Base-by-base conservation (phyloP, 805 yeast species). In the Cyberlindnera bimundalis region DNA sequence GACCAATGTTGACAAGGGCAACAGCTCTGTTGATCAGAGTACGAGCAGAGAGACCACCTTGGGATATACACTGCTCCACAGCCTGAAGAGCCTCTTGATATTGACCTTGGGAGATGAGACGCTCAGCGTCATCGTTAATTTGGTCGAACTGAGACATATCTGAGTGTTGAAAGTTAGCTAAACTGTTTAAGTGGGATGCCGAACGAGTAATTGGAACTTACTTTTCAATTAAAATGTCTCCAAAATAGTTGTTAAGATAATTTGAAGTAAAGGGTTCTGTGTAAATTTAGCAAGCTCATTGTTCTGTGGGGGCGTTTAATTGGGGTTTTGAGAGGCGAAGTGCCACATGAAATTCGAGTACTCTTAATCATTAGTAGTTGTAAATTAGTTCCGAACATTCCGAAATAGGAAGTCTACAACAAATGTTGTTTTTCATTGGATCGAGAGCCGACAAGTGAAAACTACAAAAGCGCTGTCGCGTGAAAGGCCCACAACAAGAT, bases 1-100 rank as follows among this genome's bases (percentile, higher is more conserved):
- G 40, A 4, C 48, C 43, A 11, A 43, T 18, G 17, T 47, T 30
- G 11, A 53, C 30, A 17, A 45, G 45, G 6, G 51, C 51, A 8
- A 35, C 33, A 1, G 60, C 58, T 31, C 56, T 47, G 36, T 46
- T 52, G 42, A 55, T 56, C 23, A 53, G 30, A 2, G 51, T 39
- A 11, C 50, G 43, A 5, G 54, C 37, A 4, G 46, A 33, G 13
- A 48, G 48, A n/a, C 56, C 53, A 15, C 51, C 52, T 19, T 48
- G 44, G n/a, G 29, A 18, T 27, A 46, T 43, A 8, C 39, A 39
- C 31, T 42, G 47, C 14, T 52, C 47, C 3, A 43, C 17, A 25
- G 43, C 39, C 20, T 30, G 26, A 14, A 31, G 26, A 6, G 52
- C 52, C 28, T 40, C 34, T 13, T 42, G 42, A 29, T 35, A 37